These are phyloP conservation scores for Mesembryanthemum crystallinum DNA, from an alignment of 148 eudicot species.

Conservation along the genomic window DNA sequence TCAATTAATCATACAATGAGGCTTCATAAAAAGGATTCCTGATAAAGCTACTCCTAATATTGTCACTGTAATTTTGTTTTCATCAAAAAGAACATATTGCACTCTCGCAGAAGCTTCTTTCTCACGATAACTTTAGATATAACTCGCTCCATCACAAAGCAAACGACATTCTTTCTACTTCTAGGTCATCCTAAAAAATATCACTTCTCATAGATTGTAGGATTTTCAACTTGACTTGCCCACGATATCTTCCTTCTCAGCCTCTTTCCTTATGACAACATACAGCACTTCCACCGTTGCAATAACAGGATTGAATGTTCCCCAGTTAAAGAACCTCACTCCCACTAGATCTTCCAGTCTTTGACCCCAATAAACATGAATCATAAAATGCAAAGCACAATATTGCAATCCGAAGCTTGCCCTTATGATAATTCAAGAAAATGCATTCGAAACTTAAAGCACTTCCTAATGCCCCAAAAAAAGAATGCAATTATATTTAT, in stretches of 20 bases:
- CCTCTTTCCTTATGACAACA: too few species aligned
- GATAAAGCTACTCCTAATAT: neutral
- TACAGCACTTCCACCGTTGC: too few species aligned
- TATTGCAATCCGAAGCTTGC: neutral
- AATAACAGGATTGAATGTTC: too few species aligned
- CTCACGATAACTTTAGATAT: too few species aligned
- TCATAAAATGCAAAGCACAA: neutral
- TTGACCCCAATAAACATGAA: neutral
- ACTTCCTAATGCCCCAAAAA: neutral
- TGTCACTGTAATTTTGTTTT: neutral
- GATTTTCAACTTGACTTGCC: neutral
- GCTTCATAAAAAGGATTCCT: too few species aligned
- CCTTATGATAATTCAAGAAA: neutral
- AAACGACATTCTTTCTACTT: neutral
- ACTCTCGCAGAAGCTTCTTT: neutral
- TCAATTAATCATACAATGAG: neutral
- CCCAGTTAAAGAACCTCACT: neutral
- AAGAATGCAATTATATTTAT: neutral
- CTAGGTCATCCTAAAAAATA: neutral
- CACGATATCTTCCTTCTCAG: neutral
- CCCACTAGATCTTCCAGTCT: neutral
- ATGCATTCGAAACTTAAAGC: neutral
- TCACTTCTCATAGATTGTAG: too few species aligned
- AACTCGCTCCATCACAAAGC: neutral
- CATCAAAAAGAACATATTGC: neutral